phyloP scores from a whole-genome alignment of 306 rosid species.

The Heteromeles arbutifolia region DNA sequence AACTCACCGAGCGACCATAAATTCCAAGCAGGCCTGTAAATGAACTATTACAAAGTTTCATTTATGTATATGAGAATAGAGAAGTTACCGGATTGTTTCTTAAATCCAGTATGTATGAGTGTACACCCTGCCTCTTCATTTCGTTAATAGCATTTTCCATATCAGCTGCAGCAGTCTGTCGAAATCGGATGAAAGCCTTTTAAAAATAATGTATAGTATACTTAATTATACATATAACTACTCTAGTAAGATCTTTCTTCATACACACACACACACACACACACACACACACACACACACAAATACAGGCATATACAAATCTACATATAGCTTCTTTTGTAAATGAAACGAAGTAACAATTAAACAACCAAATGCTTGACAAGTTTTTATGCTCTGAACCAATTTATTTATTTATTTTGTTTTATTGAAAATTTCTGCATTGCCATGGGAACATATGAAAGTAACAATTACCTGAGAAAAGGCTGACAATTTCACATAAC shows the following conservation, averaged over 20 bases:
- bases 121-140: slow-evolving; percentile 81
- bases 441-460: neutral
- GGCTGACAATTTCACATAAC: slow-evolving; percentile 74
- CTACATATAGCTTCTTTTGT: neutral
- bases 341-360: neutral
- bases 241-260: neutral
- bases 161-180: slow-evolving; percentile 82
- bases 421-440: neutral
- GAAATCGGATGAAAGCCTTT: slow-evolving; percentile 7
- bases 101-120: slow-evolving; percentile 85
- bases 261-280: too few species aligned
- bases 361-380: neutral
- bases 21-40: neutral
- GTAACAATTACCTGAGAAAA: slow-evolving; percentile 70
- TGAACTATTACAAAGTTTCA: neutral
- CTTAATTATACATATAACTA: too few species aligned
- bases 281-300: too few species aligned
- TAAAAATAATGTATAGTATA: neutral
- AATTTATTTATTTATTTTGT: neutral
- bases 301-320: neutral
- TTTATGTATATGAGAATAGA: neutral
- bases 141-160: slow-evolving; percentile 74
- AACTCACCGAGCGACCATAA: neutral
- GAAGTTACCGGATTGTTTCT: slow-evolving; percentile 82
- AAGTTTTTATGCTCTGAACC: neutral